Conservation (phyloP, 2,329 filamentous ascomycete genomes). For the Claviceps cyperi region DNA sequence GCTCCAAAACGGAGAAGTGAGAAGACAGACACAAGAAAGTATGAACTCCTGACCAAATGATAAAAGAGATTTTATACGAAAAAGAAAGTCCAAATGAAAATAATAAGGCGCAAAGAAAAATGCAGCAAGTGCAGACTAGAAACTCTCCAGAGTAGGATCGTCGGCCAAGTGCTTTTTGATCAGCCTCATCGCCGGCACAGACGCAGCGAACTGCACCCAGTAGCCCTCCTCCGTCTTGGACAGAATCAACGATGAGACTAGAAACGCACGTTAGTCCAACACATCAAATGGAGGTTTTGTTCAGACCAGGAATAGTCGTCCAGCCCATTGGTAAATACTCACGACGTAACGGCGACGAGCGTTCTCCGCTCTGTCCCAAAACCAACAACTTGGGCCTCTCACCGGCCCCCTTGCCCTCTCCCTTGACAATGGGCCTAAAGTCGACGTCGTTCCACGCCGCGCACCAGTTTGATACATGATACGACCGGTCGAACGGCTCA, state of each 20-base stretch:
- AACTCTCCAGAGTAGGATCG: conserved; percentile 1
- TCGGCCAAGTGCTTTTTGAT: not conserved
- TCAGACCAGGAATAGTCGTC: no score
- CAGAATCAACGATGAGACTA: not conserved
- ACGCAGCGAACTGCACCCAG: not conserved
- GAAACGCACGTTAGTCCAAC: not conserved
- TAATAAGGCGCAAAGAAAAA: not conserved
- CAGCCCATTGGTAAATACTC: not conserved
- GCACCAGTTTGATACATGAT: conserved; percentile 2
- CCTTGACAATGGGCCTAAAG: not conserved
- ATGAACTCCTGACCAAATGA: not conserved
- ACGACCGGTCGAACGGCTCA: conserved; percentile 1
- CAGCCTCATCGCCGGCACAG: not conserved
- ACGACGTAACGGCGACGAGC: not conserved
- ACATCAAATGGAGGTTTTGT: not conserved
- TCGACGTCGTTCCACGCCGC: conserved; percentile 2
- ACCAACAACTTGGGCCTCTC: not conserved
- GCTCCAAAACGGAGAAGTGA: no score
- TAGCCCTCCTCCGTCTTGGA: conserved; percentile 4
- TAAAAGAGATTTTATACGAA: not conserved
- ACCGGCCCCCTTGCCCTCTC: not conserved
- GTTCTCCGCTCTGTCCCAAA: conserved; percentile 1
- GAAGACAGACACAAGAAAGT: no score
- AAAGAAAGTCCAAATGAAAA: not conserved
- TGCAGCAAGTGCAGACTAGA: not conserved